Conservation (phyloP, 1,284 basidiomycete species). For the Macrocystidia cucumis region DNA sequence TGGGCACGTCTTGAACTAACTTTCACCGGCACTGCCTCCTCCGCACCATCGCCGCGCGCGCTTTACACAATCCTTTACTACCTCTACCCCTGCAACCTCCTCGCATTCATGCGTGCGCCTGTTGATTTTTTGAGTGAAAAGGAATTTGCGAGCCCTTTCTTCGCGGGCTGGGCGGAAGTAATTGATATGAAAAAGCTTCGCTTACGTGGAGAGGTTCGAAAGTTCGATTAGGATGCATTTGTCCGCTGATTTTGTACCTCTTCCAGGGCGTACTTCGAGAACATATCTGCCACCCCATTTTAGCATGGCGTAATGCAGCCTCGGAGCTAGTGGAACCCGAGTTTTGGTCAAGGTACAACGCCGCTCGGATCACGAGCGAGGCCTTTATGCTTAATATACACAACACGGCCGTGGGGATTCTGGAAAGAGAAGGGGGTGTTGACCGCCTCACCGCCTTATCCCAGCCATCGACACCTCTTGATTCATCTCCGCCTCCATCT, state of each 20-base stretch:
- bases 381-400: conserved; percentile 63
- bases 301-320: conserved; percentile 58
- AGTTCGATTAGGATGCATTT: no score
- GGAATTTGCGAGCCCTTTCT: conserved; percentile 46
- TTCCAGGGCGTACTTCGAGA: conserved; percentile 58
- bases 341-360: conserved; percentile 62
- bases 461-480: no score
- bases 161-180: conserved; percentile 53
- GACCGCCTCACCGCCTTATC: no score
- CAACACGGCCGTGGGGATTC: conserved; percentile 39
- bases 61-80: conserved; percentile 82
- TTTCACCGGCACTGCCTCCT: conserved; percentile 39
- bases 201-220: conserved; percentile 60
- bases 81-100: conserved; percentile 78
- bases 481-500: no score
- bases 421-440: no score
- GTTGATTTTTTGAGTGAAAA: conserved; percentile 49
- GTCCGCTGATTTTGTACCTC: no score
- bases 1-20: conserved; percentile 61
- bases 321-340: conserved; percentile 57
- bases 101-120: conserved; percentile 69
- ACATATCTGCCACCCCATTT: conserved; percentile 66
- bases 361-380: conserved; percentile 64
- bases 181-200: conserved; percentile 69
- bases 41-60: conserved; percentile 46